Percentiles rank a stretch among this genome's conserved stretches.
phyloP scores from a whole-genome alignment of 1,284 basidiomycete genomes.

The Peniophora sp. region DNA sequence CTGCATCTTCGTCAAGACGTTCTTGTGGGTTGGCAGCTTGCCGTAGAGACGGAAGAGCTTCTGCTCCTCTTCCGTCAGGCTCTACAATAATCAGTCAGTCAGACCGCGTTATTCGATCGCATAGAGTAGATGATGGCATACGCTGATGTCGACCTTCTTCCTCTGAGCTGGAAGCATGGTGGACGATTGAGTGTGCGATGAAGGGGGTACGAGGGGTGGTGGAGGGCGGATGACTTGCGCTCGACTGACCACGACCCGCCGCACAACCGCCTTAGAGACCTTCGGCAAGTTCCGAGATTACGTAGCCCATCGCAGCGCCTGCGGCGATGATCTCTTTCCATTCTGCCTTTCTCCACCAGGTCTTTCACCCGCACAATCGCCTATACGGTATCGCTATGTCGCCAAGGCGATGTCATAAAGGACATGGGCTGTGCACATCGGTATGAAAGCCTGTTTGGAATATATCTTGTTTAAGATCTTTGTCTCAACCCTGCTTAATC shows the following conservation, averaged over 20 bases:
- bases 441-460: no score
- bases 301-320: no score
- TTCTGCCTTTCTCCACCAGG: no score
- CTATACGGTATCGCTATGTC: no score
- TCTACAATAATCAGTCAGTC: slow-evolving; percentile 33
- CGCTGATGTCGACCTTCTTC: slow-evolving; percentile 89
- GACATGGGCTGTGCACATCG: no score
- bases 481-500: no score
- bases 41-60: slow-evolving; percentile 94
- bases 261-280: no score
- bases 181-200: background rate
- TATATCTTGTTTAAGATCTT: no score
- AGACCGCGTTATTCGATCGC: slow-evolving; percentile 14
- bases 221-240: background rate
- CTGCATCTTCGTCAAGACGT: slow-evolving; percentile 88
- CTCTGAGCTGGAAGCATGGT: slow-evolving; percentile 77
- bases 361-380: no score
- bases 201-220: background rate
- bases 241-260: slow-evolving; percentile 11
- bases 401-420: no score
- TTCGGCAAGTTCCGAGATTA: no score
- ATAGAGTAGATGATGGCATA: slow-evolving; percentile 29
- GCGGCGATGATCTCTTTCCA: no score
- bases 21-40: slow-evolving; percentile 90
- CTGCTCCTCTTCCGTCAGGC: slow-evolving; percentile 86